These are phyloP conservation scores for Aspergillus cejpii DNA, from an alignment of 2,329 filamentous ascomycete species.

Conservation along the genomic window DNA sequence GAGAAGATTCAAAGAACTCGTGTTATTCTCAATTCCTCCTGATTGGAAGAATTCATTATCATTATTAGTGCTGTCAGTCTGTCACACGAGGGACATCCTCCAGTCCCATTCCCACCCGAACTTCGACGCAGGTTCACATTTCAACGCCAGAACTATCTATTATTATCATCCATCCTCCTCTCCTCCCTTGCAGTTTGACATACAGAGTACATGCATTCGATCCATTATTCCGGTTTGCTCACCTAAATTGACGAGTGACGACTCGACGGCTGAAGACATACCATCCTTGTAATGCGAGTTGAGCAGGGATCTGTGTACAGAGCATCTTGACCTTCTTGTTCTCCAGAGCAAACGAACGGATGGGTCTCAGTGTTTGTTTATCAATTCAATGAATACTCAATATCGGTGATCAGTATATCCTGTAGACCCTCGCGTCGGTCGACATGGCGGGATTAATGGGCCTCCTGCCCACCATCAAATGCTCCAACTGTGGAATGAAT, in stretches of 20 bases:
- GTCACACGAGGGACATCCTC: constrained; percentile 1
- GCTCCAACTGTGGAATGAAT: constrained; percentile 68
- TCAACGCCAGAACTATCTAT: too few species aligned
- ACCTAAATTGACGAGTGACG: constrained; percentile 5
- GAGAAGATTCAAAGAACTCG: constrained; percentile 1
- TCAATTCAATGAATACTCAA: constrained; percentile 11
- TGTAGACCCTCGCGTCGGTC: constrained; percentile 44
- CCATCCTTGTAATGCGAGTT: not conserved
- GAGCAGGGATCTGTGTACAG: not conserved
- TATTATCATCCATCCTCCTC: not conserved
- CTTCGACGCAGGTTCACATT: too few species aligned
- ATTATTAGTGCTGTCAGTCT: not conserved
- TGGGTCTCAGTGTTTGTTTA: not conserved
- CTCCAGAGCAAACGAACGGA: not conserved
- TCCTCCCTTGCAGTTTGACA: not conserved
- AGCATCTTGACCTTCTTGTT: too few species aligned
- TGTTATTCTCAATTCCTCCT: constrained; percentile 4
- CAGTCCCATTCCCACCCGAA: not conserved
- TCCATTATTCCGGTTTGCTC: too few species aligned
- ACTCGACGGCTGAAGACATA: not conserved
- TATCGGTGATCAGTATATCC: not conserved
- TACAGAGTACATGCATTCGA: constrained; percentile 5
- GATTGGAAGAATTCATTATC: too few species aligned
- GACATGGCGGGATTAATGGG: constrained; percentile 41
- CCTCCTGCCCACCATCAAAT: constrained; percentile 79